Evolutionary conservation across 2,329 filamentous ascomycete genomes (phyloP), one percentile per base, ranked within the genome.

Genomic region (Fusarium austroafricanum): DNA sequence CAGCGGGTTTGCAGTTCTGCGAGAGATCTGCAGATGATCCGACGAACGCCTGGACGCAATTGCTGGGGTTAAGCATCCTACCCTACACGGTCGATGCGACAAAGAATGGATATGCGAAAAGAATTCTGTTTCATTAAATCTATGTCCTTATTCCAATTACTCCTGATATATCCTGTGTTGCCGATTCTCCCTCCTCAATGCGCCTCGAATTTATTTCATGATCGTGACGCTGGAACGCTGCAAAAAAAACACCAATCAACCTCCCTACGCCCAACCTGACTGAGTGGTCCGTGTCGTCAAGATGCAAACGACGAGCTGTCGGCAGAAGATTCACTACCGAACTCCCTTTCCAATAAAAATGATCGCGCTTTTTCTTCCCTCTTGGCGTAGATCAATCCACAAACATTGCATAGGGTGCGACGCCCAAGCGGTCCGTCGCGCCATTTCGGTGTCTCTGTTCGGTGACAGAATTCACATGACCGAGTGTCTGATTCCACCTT

Each of bases 351-450:
- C 6, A 62, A 6, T 15, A 62, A 6, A 3, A 33, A 35, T 2
- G 49, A 62, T 17, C 44, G 44, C 2, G 49, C 42, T n/a, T 26
- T 47, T 1, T 35, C 18, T 10, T 47, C 37, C 14, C 50, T 55
- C 37, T 65, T 65, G 0, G 38, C 42, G 17, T 65, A 65, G 10
- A 65, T 5, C 38, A 65, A 44, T 11, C 61, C 61, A 26, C 61
- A 65, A 11, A 65, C 53, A 8, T 65, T 65, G 31, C 61, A 65
- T 9, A 65, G 61, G 7, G 28, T 60, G 2, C 23, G 11, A 15
- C 11, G 38, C 4, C 61, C 61, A 1, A 12, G 12, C 7, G 61
- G 53, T 4, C 61, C 61, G 11, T 51, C 5, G 6, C 61, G 61
- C 61, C 61, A 65, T 23, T 44, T 51, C 2, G 61, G 61, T 10